Evolutionary conservation across 495 filamentous ascomycete genomes (phyloP).

Genomic region (Aspergillus wentii): DNA sequence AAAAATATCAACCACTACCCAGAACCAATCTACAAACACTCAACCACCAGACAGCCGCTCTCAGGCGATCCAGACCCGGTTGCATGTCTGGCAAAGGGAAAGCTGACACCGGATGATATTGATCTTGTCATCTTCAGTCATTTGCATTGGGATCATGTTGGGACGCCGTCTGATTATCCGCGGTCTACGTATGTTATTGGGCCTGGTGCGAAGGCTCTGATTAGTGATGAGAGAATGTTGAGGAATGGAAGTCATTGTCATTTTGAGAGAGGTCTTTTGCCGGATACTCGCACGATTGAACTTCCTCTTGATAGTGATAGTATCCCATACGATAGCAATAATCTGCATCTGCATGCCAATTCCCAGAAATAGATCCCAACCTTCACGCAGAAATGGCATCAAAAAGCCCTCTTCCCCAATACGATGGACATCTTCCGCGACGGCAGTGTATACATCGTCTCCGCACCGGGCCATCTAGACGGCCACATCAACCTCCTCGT

Average conservation of each 20-base stretch:
- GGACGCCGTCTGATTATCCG: conserved; percentile 32
- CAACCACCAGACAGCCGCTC: conserved; percentile 28
- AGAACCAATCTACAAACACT: conserved; percentile 25
- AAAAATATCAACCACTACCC: conserved; percentile 23
- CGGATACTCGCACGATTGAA: conserved; percentile 27
- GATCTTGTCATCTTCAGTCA: conserved; percentile 35
- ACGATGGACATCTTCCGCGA: conserved; percentile 40
- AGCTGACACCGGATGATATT: conserved; percentile 28
- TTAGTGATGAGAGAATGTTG: conserved; percentile 16
- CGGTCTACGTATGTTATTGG: conserved; percentile 31
- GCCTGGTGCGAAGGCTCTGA: conserved; percentile 23
- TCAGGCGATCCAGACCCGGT: conserved; percentile 27
- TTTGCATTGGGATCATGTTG: conserved; percentile 42
- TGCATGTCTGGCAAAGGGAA: conserved; percentile 22
- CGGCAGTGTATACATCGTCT: conserved; percentile 29
- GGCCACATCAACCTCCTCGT: conserved; percentile 45
- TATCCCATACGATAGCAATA: too few species aligned
- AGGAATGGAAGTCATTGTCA: conserved; percentile 23
- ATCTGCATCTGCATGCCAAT: too few species aligned
- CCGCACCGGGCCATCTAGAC: conserved; percentile 42
- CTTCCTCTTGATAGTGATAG: conserved; percentile 12
- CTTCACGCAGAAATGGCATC: too few species aligned
- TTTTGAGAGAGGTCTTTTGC: conserved; percentile 35
- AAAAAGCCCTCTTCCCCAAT: too few species aligned
- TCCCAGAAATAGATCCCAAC: too few species aligned